These are phyloP conservation scores for Hypoxylon sp. DNA, from an alignment of 2,329 filamentous ascomycete species.

Conservation along the genomic window DNA sequence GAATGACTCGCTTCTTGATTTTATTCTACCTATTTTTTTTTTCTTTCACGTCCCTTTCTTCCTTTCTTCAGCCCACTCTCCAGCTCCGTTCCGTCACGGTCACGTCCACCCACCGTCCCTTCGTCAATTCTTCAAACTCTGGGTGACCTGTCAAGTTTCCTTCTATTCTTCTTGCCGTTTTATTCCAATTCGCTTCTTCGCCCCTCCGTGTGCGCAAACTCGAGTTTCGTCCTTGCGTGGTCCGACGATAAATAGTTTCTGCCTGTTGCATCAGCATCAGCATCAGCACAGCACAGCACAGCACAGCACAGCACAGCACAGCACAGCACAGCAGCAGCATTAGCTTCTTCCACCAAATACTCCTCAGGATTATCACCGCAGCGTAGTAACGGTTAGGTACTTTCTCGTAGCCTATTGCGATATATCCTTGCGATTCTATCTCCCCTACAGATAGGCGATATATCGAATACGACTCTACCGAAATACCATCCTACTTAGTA, in stretches of 20 bases:
- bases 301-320: too few species aligned
- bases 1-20: constrained; percentile 27
- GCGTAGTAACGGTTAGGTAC: constrained; percentile 16
- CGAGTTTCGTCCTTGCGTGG: constrained; percentile 16
- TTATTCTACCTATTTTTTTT: too few species aligned
- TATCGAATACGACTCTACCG: constrained; percentile 13
- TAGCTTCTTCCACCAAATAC: constrained; percentile 7
- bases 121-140: constrained; percentile 43
- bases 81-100: constrained; percentile 45
- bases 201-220: constrained; percentile 19
- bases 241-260: constrained; percentile 12
- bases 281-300: too few species aligned
- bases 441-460: constrained; percentile 9
- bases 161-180: constrained; percentile 44
- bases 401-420: constrained; percentile 11
- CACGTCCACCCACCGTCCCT: constrained; percentile 45
- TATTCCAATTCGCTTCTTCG: constrained; percentile 25
- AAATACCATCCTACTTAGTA: constrained; percentile 16
- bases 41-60: constrained; percentile 34
- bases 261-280: too few species aligned
- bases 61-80: constrained; percentile 44
- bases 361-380: constrained; percentile 20
- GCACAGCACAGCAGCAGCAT: too few species aligned
- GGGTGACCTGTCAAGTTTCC: constrained; percentile 45
- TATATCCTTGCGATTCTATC: constrained; percentile 7